A percentile compares a stretch with the other conserved stretches of the same genome.
Conservation (phyloP, 495 filamentous ascomycete genomes). For the Chaetomidium leptoderma region DNA sequence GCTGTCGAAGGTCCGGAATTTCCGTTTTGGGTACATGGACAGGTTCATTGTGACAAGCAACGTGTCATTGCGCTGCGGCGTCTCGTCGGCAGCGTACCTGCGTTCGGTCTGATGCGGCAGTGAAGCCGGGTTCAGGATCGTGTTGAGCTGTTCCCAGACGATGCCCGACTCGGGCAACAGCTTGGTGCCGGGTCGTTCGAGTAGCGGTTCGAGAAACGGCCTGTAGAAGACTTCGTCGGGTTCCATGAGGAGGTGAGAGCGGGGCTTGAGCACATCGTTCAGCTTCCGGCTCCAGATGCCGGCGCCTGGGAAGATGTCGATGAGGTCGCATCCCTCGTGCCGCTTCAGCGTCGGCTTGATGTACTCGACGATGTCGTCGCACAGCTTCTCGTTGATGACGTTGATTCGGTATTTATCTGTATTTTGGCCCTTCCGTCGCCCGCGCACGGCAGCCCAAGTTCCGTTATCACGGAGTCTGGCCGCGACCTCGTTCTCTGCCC, state of each 20-base stretch:
- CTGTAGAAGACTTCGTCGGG: slow-evolving; percentile 51
- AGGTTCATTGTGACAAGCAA: slow-evolving; percentile 64
- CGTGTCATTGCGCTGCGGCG: slow-evolving; percentile 54
- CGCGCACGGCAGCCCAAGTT: background rate
- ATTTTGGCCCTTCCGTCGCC: background rate
- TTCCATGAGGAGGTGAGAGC: slow-evolving; percentile 76
- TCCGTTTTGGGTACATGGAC: slow-evolving; percentile 37
- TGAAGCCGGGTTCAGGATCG: slow-evolving; percentile 43
- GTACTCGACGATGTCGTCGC: slow-evolving; percentile 43
- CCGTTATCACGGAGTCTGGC: background rate
- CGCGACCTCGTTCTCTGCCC: background rate
- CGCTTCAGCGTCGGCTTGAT: slow-evolving; percentile 49
- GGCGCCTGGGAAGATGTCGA: slow-evolving; percentile 77
- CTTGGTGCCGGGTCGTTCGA: slow-evolving; percentile 52
- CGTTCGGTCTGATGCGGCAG: slow-evolving; percentile 49
- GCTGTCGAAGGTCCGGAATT: slow-evolving; percentile 36
- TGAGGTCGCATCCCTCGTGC: slow-evolving; percentile 67
- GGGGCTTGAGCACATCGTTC: slow-evolving; percentile 67
- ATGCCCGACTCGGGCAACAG: slow-evolving; percentile 48
- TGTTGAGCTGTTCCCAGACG: slow-evolving; percentile 46
- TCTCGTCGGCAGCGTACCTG: slow-evolving; percentile 19
- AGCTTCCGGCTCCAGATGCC: slow-evolving; percentile 73
- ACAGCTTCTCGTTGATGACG: slow-evolving; percentile 56
- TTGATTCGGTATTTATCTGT: slow-evolving; percentile 37
- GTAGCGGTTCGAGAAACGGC: slow-evolving; percentile 57